phyloP scores from a whole-genome alignment of 495 filamentous ascomycete genomes.

The Penicillium lividum region DNA sequence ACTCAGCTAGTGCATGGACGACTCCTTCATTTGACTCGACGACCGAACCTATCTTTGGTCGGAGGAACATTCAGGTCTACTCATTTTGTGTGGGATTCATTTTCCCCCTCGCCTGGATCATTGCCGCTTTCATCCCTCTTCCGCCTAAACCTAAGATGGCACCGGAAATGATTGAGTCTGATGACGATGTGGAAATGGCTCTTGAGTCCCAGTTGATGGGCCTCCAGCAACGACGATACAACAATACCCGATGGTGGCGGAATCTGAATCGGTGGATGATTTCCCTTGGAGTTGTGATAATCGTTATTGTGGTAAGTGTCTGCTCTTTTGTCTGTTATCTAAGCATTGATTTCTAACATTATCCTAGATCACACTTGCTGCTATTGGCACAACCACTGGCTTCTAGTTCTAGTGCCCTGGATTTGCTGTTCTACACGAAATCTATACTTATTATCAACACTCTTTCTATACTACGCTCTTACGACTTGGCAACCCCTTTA shows the following conservation, averaged over 20 bases:
- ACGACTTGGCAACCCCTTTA: conserved; percentile 17
- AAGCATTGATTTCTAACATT: conserved; percentile 14
- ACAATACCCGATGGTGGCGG: conserved; percentile 92
- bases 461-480: conserved; percentile 13
- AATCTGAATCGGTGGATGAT: conserved; percentile 87
- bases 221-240: conserved; percentile 64
- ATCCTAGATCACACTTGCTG: conserved; percentile 55
- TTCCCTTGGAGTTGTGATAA: conserved; percentile 72
- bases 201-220: conserved; percentile 44
- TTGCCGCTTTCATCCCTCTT: conserved; percentile 79
- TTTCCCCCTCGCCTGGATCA: conserved; percentile 68
- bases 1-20: conserved; percentile 54
- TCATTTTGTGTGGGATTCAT: conserved; percentile 83
- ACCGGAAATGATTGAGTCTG: conserved; percentile 25
- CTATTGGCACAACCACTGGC: conserved; percentile 53
- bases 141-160: conserved; percentile 53
- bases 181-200: conserved; percentile 43
- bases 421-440: background rate
- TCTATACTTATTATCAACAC: conserved; percentile 1
- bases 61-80: conserved; percentile 78
- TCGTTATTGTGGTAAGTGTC: conserved; percentile 68
- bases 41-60: conserved; percentile 58
- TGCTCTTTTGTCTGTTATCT: too few relatives aligned
- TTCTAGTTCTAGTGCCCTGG: conserved; percentile 30
- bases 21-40: conserved; percentile 68